Conservation (phyloP, 495 filamentous ascomycete genomes). For the Neurospora africana region DNA sequence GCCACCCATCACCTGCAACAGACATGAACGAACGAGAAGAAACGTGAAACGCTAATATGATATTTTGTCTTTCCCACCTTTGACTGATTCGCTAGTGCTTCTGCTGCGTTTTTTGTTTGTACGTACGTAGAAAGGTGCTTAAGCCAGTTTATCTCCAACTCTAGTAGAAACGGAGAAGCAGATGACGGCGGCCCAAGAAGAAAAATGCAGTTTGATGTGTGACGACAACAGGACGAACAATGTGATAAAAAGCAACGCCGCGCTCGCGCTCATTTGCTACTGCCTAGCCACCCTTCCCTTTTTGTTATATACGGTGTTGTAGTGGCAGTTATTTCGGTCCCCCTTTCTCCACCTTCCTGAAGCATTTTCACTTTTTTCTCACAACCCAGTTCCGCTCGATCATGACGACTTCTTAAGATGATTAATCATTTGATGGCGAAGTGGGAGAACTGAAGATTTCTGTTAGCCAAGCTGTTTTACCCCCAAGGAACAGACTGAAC, state of each 20-base stretch:
- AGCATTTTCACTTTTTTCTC: neutral
- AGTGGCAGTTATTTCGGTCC: neutral
- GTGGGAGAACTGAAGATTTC: slow-evolving; percentile 17
- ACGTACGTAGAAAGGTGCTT: neutral
- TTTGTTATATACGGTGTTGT: neutral
- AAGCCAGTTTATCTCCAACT: neutral
- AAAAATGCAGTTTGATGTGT: neutral
- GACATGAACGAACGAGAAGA: neutral
- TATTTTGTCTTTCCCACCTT: neutral
- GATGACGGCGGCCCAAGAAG: neutral
- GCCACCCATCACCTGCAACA: neutral
- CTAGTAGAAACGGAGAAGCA: neutral
- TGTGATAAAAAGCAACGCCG: neutral
- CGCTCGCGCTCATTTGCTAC: neutral
- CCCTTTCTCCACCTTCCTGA: neutral
- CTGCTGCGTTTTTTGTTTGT: neutral
- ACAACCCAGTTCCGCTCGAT: neutral
- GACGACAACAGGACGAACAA: neutral
- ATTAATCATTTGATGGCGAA: slow-evolving; percentile 25
- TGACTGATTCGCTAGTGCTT: neutral
- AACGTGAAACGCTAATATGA: neutral
- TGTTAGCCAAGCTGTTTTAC: neutral
- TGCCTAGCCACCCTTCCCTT: neutral
- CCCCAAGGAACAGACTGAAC: neutral
- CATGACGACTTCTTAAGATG: neutral